Evolutionary conservation across 176 grass and related monocot species (phyloP), one percentile per base, ranked within the genome.

Genomic region (Oryza brachyantha): DNA sequence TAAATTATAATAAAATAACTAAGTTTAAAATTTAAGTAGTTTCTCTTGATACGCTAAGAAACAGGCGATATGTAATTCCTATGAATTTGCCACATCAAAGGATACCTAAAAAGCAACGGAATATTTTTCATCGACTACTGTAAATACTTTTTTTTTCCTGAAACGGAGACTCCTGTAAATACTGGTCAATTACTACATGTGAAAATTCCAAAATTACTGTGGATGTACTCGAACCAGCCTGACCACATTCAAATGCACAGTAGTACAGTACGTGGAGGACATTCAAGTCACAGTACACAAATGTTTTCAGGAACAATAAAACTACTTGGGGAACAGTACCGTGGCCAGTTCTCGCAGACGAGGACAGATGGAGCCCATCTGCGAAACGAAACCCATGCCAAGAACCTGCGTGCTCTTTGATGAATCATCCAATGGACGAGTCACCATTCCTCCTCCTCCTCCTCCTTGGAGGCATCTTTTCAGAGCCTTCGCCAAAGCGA

Each of bases 351-450:
- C 52, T 57, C 24, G n/a, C 52, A 57, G 21, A 9, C 52, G n/a
- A 57, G n/a, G 7, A 57, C 52, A 24, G 19, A 24, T 57, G 52
- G 52, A 57, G 4, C 48, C 48, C 5, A 5, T 21, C 17, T 7
- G 48, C 7, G 48, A 52, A 52, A 57, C n/a, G 52, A 24, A 57
- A 10, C 11, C 50, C 78, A 19, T 38, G 16, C 43, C 26, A 62
- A 62, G 65, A 45, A 24, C 68, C 68, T 62, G 79, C 79, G 34
- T 62, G 57, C 39, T 42, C 10, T 35, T 10, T 68, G 57, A 39
- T 58, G 55, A 71, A 37, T 16, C 36, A 61, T 70, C 34, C 2
- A 41, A 52, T 28, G 64, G 62, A 54, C 42, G 29, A 46, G 61
- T 21, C 45, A 12, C 29, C 76, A 12, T 39, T 8, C 50, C 32